Evolutionary conservation across 23 red algal genomes (phyloP), one percentile per base, ranked within the genome.

Genomic region (Gracilaria caudata): DNA sequence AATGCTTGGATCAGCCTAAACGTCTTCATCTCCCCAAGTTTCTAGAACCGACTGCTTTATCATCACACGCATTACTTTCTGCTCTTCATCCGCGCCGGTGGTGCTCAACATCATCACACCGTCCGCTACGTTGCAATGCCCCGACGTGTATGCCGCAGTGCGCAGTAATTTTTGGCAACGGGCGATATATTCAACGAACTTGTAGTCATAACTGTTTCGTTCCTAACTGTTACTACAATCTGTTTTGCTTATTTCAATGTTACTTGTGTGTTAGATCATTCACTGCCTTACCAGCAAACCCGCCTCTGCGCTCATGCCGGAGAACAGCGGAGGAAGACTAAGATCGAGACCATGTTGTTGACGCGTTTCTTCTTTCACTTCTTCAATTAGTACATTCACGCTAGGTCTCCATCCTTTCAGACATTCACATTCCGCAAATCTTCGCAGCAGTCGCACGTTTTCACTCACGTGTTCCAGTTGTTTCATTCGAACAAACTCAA

Each of bases 1-100:
- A 46, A 94, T 99, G 93, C 86, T 99, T 40, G 97, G 97, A 33
- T 77, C 89, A 29, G 47, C 58, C 28, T 92, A 74, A 79, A 61
- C 1, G n/a, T 17, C 49, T 61, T 49, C 74, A 82, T 39, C 30
- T 16, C 28, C 5, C 4, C 7, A 20, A 59, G 19, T 36, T 82
- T 41, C 2, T 60, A 35, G 3, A 61, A 39, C 60, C 25, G 32
- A 82, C 29, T 53, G 29, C 28, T 3, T 43, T 51, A 49, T 34
- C 39, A 49, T 35, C 39, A 6, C 29, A 36, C 29, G 51, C 21
- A 19, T 26, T 46, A 63, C n/a, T 30, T 35, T 1, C 61, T 30
- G 11, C 29, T 33, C 29, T 19, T 33, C 61, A 3, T 35, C 17
- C 7, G 1, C 61, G 32, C 10, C 25, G 0, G 25, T 28, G 4